Base-by-base conservation (phyloP, 345 rosid species). In the Psidium guajava region DNA sequence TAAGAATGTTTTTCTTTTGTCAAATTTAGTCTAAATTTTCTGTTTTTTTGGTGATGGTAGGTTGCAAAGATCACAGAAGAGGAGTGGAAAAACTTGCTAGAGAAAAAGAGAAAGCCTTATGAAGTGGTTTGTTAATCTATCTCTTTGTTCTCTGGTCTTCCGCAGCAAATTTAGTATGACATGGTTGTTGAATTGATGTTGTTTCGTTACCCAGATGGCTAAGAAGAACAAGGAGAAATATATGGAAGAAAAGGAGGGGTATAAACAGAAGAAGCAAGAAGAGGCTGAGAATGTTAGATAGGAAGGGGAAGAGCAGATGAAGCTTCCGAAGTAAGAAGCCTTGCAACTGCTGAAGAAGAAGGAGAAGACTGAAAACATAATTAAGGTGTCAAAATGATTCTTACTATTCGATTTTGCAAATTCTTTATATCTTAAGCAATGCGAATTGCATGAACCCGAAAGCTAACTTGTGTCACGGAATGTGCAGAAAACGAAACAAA, bases 291-390 rank as follows among this genome's bases (percentile, higher is more conserved):
- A 86, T 73, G 90, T 87, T 83, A 91, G 87, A 89, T 94, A 83
- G 85, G 96, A 94, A 89, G 98, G 90, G 89, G 98, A 94, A 81
- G 98, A 97, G 82, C 87, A 88, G 85, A 81, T 95, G 93, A 97
- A 94, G 89, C 97, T 97, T 85, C 98, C 93, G 27, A 97, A 93
- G 89, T 97, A 94, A 83, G 99, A 97, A 94, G 99, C 97, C 22
- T 74, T 95, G 28, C 98, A 95, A 83, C 55, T 95, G 57, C 98
- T 97, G 4, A 97, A 91, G 93, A 97, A 92, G 94, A 97, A 97
- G 90, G 99, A 96, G 92, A 97, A 93, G 89, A 91, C 98, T 1
- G 98, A 94, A 7, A 93, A 92, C 92, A 90, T 97, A 15, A 95
- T 97, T 56, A 97, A 97, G 96, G 96, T 93, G 57, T 22, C 83